Percentiles rank a stretch among this genome's conserved stretches.
These are phyloP conservation scores for Begonia peltatifolia DNA, from an alignment of 306 rosid species.

Conservation along the genomic window DNA sequence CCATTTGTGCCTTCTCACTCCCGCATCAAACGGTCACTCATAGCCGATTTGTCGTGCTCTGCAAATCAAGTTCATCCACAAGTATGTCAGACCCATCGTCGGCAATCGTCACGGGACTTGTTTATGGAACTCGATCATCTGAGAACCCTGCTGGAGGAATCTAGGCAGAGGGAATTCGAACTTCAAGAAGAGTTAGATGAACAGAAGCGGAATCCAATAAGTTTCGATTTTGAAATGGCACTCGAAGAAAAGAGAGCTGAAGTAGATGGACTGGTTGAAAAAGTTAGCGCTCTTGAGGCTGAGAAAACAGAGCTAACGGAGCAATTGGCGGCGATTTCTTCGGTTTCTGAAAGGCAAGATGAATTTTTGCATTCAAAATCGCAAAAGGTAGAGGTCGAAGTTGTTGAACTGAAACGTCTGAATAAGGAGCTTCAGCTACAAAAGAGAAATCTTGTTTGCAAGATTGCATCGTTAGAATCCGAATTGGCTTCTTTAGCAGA, in stretches of 20 bases:
- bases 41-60: conserved; percentile 64
- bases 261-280: conserved; percentile 38
- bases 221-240: conserved; percentile 28
- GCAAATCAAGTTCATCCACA: conserved; percentile 68
- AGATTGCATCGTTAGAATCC: conserved; percentile 51
- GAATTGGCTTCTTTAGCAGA: conserved; percentile 43
- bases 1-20: conserved; percentile 41
- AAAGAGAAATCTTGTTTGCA: conserved; percentile 73
- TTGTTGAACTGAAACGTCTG: conserved; percentile 74
- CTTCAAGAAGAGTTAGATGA: conserved; percentile 64
- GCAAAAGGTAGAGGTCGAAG: conserved; percentile 57
- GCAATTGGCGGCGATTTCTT: conserved; percentile 26
- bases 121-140: conserved; percentile 81
- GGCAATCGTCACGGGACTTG: conserved; percentile 86
- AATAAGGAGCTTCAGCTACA: conserved; percentile 90
- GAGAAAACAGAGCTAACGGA: conserved; percentile 41
- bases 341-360: conserved; percentile 29
- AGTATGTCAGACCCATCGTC: conserved; percentile 42
- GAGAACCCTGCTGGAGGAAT: conserved; percentile 61
- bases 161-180: conserved; percentile 71
- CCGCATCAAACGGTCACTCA: conserved; percentile 66
- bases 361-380: conserved; percentile 10
- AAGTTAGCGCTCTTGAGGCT: conserved; percentile 39
- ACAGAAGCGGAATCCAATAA: conserved; percentile 29
- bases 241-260: conserved; percentile 30